Evolutionary conservation across 1,284 basidiomycete genomes (phyloP), one percentile per base, ranked within the genome.

Genomic region (Cutaneotrichosporon dermatis): DNA sequence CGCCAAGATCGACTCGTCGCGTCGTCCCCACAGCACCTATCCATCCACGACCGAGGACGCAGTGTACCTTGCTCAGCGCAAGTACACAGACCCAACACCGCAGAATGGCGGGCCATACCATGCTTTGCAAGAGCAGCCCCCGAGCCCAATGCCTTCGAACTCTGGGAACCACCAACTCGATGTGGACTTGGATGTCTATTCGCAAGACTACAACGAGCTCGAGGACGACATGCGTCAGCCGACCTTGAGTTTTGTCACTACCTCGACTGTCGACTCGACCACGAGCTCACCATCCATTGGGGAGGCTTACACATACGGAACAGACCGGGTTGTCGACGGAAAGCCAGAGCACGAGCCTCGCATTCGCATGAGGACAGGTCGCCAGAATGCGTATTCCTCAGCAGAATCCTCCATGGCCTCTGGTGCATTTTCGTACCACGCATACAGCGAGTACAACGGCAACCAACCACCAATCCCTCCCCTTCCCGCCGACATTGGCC

Each of bases 391-490:
- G 13, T 76, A 76, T 58, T 75, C 73, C 1, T 75, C 73, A 6
- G 74, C 75, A n/a, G 75, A 76, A 54, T 73, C 70, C 12, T 73
- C 70, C 12, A 73, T 68, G 61, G 74, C 67, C 1, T 74, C 72
- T 4, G 70, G 70, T 2, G 61, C 56, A 8, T 76, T 71, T 53
- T 72, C 74, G 6, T 72, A 68, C 45, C 69, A 73, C 52, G 66
- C 64, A 2, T 74, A 71, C 63, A 57, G 62, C 36, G 68, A 68
- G 52, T 66, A 69, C 53, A 64, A 63, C 25, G 25, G 25, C 25
- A 61, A 69, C 41, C 64, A 70, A 3, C 75, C 73, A 4, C 73
- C 73, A 25, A 57, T 75, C 6, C 74, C 75, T 4, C 59, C 61
- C 33, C 40, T 67, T 13, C 68, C 69, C 1, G 44, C 49, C 6